These are phyloP conservation scores for Austroboletus rostrupii DNA, from an alignment of 1,284 basidiomycete species.

Conservation along the genomic window DNA sequence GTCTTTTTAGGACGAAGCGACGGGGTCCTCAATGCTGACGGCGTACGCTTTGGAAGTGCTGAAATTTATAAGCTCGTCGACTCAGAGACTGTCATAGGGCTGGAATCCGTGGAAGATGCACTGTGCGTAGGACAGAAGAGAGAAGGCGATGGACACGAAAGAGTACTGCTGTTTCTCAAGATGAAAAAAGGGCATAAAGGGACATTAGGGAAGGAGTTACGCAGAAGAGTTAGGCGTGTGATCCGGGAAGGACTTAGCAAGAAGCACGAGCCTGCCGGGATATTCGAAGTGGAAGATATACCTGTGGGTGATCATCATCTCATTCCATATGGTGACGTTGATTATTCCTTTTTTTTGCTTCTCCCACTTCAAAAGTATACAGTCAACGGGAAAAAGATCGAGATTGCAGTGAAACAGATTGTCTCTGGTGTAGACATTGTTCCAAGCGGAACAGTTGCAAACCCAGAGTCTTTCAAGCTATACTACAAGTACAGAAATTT, in stretches of 20 bases:
- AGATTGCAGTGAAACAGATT: constrained; percentile 72
- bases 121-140: constrained; percentile 82
- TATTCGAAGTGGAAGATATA: constrained; percentile 60
- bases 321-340: neutral
- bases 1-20: constrained; percentile 63
- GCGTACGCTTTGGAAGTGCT: constrained; percentile 83
- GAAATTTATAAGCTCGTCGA: constrained; percentile 80
- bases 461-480: constrained; percentile 57
- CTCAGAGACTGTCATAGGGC: constrained; percentile 44
- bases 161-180: constrained; percentile 83
- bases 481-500: constrained; percentile 60
- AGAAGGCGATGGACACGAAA: constrained; percentile 71
- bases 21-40: constrained; percentile 77
- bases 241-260: constrained; percentile 69
- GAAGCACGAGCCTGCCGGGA: constrained; percentile 68
- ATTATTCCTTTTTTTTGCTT: neutral
- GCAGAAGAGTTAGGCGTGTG: constrained; percentile 50
- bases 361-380: constrained; percentile 47
- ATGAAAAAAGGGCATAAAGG: constrained; percentile 56
- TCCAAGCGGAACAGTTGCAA: constrained; percentile 67
- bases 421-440: constrained; percentile 57
- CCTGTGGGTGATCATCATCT: constrained; percentile 43
- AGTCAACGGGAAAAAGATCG: constrained; percentile 71
- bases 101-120: constrained; percentile 62
- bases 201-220: constrained; percentile 43